Percentiles rank a stretch among this genome's conserved stretches.
Conservation (phyloP, 257 asterid genomes). For the Petrea volubilis region DNA sequence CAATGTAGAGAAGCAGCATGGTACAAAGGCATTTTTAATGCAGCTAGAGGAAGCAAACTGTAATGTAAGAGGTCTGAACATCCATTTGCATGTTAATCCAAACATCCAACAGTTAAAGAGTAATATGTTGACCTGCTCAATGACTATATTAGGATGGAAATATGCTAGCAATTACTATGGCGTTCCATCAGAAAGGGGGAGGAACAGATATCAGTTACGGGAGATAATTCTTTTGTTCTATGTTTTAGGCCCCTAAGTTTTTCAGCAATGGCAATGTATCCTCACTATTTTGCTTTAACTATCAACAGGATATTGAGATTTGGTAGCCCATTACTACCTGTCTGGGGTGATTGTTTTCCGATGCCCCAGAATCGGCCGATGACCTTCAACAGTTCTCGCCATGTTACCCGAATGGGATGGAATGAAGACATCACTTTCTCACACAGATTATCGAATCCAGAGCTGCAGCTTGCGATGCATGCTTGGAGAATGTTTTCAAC, state of each 20-base stretch:
- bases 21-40: not conserved
- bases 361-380: conserved; percentile 85
- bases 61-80: not conserved
- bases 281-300: conserved; percentile 2
- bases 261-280: not conserved
- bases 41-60: not conserved
- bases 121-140: no score
- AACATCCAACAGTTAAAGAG: not conserved
- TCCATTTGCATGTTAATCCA: conserved; percentile 3
- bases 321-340: conserved; percentile 45
- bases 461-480: conserved; percentile 94
- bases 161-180: not conserved
- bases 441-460: conserved; percentile 80
- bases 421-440: conserved; percentile 83
- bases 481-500: conserved; percentile 55
- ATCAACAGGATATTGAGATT: not conserved
- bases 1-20: conserved; percentile 9
- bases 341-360: conserved; percentile 84
- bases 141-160: conserved; percentile 14
- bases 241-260: not conserved
- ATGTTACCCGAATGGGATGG: conserved; percentile 95
- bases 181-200: not conserved
- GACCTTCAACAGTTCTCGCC: conserved; percentile 97
- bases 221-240: not conserved
- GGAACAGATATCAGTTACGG: not conserved